Percentiles rank a stretch among this genome's conserved stretches.
Evolutionary conservation across 306 rosid species (phyloP).

Genomic region (Glycyrrhiza uralensis): DNA sequence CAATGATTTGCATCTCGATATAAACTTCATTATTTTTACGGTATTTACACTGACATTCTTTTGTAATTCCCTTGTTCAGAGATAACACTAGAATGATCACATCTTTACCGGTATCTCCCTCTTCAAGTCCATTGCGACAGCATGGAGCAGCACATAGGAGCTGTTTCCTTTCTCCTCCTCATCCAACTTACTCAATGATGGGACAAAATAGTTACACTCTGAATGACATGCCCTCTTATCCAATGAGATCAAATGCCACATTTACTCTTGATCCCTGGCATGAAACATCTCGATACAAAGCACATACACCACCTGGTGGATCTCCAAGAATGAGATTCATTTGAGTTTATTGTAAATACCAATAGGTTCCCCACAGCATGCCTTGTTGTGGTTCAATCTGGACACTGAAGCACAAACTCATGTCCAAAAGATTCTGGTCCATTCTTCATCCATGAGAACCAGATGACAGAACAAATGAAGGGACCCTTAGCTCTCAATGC

Average conservation of each 20-base stretch:
- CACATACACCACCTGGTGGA: conserved; percentile 75
- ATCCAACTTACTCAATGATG: conserved; percentile 48
- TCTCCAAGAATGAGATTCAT: conserved; percentile 82
- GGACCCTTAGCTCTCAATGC: conserved; percentile 1
- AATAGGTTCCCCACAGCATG: conserved; percentile 35
- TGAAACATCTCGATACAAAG: conserved; percentile 49
- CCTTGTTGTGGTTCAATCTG: conserved; percentile 27
- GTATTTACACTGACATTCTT: neutral
- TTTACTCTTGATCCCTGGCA: conserved; percentile 57
- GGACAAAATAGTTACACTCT: conserved; percentile 53
- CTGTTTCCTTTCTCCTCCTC: conserved; percentile 81
- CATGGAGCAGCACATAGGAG: conserved; percentile 49
- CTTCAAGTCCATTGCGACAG: conserved; percentile 88
- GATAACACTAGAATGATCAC: conserved; percentile 64
- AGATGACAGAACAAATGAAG: conserved; percentile 11
- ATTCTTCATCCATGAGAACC: conserved; percentile 33
- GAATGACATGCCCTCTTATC: conserved; percentile 48
- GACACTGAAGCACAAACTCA: conserved; percentile 24
- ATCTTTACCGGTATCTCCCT: conserved; percentile 90
- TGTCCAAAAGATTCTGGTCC: conserved; percentile 17
- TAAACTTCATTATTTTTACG: neutral
- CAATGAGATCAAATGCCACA: conserved; percentile 46
- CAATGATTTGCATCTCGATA: neutral
- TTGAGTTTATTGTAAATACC: conserved; percentile 58
- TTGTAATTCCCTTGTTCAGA: conserved; percentile 43